Evolutionary conservation across 2,329 filamentous ascomycete genomes (phyloP), one percentile per base, ranked within the genome.

Genomic region (Clathrospora elynae): DNA sequence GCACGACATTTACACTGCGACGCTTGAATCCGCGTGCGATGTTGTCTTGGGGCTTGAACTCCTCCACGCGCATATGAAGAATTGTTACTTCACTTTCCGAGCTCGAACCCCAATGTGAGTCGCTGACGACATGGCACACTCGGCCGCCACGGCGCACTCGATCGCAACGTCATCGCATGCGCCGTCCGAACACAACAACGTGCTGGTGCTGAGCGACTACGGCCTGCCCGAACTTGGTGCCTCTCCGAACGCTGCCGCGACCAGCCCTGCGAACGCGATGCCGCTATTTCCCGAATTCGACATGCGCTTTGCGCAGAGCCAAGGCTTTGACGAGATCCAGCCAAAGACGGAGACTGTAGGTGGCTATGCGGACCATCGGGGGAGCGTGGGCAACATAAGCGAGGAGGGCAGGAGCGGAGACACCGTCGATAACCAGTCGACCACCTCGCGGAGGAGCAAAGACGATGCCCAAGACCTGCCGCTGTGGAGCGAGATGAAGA

Each of bases 401-500:
- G 68, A 71, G 5, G 66, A 59, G 13, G 64, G 59, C 32, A 45
- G 59, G 34, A 66, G 61, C 29, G 60, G 55, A 13, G 60, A 57
- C 30, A 64, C 68, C 12, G 55, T 53, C 42, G 49, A 46, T 10
- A 59, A 62, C 33, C 51, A 53, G 18, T 57, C 53, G 5, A 46
- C 55, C 14, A 55, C 54, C 11, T 54, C 55, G 14, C 59, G 55
- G 39, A 53, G 55, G 42, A 57, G 62, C 46, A 67, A 63, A 28
- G 65, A 68, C 18, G 60, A 58, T 16, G 53, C 60, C 5, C 55
- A 54, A 11, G 68, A 70, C 10, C 57, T 62, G 8, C 76, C 76
- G 16, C 54, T 75, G 10, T 79, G 76, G 76, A 75, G 69, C 51
- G 76, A 78, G 59, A 70, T 79, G 62, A 78, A 78, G 66, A 79